Percentiles rank a stretch among this genome's conserved stretches.
phyloP scores from a whole-genome alignment of 1,284 basidiomycete genomes.

The Ustilago cynodontis region DNA sequence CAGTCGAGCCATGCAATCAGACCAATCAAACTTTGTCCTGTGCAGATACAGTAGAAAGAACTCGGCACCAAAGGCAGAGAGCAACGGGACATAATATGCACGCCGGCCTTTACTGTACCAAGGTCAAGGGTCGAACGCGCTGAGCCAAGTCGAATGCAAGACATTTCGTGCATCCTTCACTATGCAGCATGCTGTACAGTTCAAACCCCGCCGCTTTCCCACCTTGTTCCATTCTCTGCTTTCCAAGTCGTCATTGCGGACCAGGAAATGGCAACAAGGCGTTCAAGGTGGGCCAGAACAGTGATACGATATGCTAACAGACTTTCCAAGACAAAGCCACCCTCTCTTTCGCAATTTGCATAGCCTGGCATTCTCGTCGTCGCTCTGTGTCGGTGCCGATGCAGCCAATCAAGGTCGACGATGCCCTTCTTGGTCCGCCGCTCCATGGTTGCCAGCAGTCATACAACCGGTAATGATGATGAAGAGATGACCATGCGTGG shows the following conservation, averaged over 20 bases:
- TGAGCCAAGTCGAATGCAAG: too few species aligned
- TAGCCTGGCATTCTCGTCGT: not conserved
- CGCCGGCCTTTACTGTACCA: slow-evolving; percentile 16
- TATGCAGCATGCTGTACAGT: not conserved
- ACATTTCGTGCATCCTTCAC: not conserved
- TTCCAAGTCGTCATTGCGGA: not conserved
- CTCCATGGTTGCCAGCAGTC: not conserved
- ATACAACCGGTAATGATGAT: not conserved
- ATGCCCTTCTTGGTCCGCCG: not conserved
- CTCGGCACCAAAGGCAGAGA: not conserved
- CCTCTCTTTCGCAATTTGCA: not conserved
- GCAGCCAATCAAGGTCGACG: not conserved
- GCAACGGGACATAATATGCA: not conserved
- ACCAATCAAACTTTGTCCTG: slow-evolving; percentile 6
- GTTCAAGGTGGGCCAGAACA: not conserved
- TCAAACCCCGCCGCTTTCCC: slow-evolving; percentile 18
- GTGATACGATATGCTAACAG: not conserved
- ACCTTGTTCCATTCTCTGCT: not conserved
- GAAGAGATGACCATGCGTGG: not conserved
- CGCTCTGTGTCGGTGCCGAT: not conserved
- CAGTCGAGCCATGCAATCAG: not conserved
- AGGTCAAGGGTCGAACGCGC: not conserved
- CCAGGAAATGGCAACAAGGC: not conserved
- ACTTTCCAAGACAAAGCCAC: not conserved
- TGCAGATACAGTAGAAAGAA: too few species aligned